phyloP scores from a whole-genome alignment of 225 moss, liverwort and hornwort genomes.

The Pleurozium schreberi region DNA sequence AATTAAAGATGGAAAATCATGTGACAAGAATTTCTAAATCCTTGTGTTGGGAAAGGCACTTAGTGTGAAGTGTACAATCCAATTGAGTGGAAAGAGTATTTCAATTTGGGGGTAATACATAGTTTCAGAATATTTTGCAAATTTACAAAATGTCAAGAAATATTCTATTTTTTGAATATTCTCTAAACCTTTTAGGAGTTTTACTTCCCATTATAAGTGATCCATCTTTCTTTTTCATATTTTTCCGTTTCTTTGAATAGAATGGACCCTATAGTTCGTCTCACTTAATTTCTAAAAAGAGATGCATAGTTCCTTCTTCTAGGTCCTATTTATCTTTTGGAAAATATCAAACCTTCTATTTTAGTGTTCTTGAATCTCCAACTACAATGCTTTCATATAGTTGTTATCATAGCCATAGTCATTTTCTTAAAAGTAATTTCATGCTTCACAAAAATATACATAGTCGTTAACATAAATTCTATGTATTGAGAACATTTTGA shows the following conservation, averaged over 20 bases:
- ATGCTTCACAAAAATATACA: not conserved
- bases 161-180: not conserved
- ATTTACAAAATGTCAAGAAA: not conserved
- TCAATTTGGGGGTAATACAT: not conserved
- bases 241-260: not conserved
- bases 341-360: not conserved
- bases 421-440: not conserved
- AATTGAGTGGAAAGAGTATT: fast-evolving
- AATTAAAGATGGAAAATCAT: not conserved
- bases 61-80: not conserved
- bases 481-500: fast-evolving
- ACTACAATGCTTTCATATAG: not conserved
- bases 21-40: not conserved
- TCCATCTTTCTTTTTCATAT: not conserved
- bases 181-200: not conserved
- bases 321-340: not conserved
- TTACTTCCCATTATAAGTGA: not conserved
- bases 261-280: not conserved
- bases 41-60: fast-evolving
- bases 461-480: not conserved
- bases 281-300: not conserved
- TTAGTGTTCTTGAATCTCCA: not conserved
- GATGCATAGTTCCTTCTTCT: fast-evolving
- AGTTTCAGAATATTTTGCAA: not conserved
- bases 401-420: not conserved